These are phyloP conservation scores for Paramecium caudatum DNA, from an alignment of 73 alveolate species.

Conservation along the genomic window DNA sequence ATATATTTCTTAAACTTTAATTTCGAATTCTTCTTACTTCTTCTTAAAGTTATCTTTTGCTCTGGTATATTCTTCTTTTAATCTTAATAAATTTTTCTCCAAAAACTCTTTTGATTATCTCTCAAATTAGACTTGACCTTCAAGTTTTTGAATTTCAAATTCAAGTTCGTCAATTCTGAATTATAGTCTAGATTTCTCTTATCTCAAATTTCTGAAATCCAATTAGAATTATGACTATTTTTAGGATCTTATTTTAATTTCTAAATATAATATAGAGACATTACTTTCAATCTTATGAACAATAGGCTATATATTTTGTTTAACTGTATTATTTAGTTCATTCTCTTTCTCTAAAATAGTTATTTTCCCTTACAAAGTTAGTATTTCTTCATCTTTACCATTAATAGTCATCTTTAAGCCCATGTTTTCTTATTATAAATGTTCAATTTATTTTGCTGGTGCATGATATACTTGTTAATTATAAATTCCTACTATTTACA, in stretches of 20 bases:
- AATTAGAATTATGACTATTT: not conserved
- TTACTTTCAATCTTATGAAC: constrained; percentile 53
- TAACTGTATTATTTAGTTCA: not conserved
- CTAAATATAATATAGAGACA: not conserved
- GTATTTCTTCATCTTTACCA: not conserved
- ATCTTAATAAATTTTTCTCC: not conserved
- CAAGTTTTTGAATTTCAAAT: not conserved
- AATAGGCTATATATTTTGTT: not conserved
- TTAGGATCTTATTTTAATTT: not conserved
- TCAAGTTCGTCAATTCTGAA: not conserved
- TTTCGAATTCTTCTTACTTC: not conserved
- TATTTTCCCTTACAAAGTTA: not conserved
- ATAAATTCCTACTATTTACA: too few relatives aligned
- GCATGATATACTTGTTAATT: not conserved
- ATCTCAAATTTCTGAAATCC: not conserved
- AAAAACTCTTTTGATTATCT: not conserved
- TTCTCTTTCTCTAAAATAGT: not conserved
- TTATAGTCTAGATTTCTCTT: not conserved
- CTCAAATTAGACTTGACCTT: constrained; percentile 4
- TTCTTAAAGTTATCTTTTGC: not conserved
- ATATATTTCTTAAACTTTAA: not conserved
- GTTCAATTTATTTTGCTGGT: not conserved
- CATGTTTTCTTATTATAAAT: not conserved
- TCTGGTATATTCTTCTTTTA: not conserved
- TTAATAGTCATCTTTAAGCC: not conserved